phyloP scores from a whole-genome alignment of 208 protist genomes.

The Acanthamoeba lenticulata region DNA sequence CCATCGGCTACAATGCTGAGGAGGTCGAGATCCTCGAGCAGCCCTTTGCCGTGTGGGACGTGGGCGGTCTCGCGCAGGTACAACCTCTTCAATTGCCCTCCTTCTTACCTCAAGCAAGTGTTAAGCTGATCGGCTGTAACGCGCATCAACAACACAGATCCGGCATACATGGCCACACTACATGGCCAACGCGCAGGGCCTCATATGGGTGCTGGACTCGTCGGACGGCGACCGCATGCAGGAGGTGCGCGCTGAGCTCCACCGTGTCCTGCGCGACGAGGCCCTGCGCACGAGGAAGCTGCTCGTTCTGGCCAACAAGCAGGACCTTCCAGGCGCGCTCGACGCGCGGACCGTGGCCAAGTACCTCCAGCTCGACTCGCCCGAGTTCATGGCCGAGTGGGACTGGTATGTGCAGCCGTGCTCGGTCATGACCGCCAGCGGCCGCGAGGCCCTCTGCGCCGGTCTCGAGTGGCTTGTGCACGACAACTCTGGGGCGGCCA shows the following conservation, averaged over 20 bases:
- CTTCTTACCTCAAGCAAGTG: too few relatives aligned
- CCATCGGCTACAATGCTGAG: slow-evolving; percentile 34
- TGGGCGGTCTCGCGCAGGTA: slow-evolving; percentile 13
- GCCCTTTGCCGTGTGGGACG: slow-evolving; percentile 43
- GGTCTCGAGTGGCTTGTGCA: slow-evolving; percentile 89
- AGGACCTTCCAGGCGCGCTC: slow-evolving; percentile 89
- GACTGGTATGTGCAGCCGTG: slow-evolving; percentile 90
- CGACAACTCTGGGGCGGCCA: neutral
- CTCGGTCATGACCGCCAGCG: slow-evolving; percentile 85
- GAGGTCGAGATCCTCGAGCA: neutral
- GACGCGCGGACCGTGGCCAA: slow-evolving; percentile 88
- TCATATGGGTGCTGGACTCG: slow-evolving; percentile 93
- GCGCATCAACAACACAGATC: too few relatives aligned
- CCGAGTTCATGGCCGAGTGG: slow-evolving; percentile 82
- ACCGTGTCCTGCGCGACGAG: slow-evolving; percentile 91
- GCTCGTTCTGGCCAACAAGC: slow-evolving; percentile 94
- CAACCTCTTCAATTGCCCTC: too few relatives aligned
- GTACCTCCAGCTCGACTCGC: slow-evolving; percentile 85
- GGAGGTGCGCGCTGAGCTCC: slow-evolving; percentile 85
- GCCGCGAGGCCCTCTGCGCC: slow-evolving; percentile 88
- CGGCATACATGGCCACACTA: slow-evolving; percentile 91
- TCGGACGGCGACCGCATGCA: slow-evolving; percentile 89
- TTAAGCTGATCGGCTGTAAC: too few relatives aligned
- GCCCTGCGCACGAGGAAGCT: slow-evolving; percentile 89
- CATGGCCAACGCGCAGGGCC: slow-evolving; percentile 90